Conservation (phyloP, 768 basidiomycete species). For the Paxillus rubicundulus region DNA sequence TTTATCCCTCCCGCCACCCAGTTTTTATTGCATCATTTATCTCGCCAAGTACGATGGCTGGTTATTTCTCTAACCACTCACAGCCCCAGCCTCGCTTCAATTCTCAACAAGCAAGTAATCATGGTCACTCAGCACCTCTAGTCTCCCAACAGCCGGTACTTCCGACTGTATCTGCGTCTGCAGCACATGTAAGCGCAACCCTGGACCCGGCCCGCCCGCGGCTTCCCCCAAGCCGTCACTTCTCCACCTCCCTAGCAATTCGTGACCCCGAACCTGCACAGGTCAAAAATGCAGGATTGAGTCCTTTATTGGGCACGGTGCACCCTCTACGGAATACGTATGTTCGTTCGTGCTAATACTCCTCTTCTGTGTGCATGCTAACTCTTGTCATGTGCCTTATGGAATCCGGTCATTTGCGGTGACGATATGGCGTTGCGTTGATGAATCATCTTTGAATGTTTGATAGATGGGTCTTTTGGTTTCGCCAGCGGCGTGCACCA, state of each 20-base stretch:
- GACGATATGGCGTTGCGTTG: conserved; percentile 16
- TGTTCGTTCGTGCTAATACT: conserved; percentile 52
- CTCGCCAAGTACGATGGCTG: conserved; percentile 44
- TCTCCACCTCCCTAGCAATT: conserved; percentile 51
- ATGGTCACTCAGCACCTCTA: conserved; percentile 12
- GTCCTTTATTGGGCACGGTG: conserved; percentile 37
- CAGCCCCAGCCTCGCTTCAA: conserved; percentile 63
- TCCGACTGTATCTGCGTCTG: background rate
- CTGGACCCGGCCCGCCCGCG: conserved; percentile 40
- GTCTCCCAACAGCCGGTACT: background rate
- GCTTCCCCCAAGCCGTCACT: conserved; percentile 65
- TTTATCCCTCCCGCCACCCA: background rate
- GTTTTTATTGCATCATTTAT: conserved; percentile 30
- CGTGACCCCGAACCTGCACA: conserved; percentile 28
- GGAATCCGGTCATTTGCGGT: background rate
- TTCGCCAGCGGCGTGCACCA: conserved; percentile 84
- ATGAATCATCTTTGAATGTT: conserved; percentile 13
- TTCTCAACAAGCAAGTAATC: conserved; percentile 43
- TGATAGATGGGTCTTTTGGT: conserved; percentile 86
- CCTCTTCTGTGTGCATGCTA: conserved; percentile 14
- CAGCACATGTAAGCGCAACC: background rate
- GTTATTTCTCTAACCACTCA: conserved; percentile 84
- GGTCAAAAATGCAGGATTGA: conserved; percentile 36
- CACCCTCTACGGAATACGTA: conserved; percentile 88
- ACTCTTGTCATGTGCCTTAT: conserved; percentile 6